A percentile compares a stretch with the other conserved stretches of the same genome.
phyloP scores from a whole-genome alignment of 2,329 filamentous ascomycete species.

The Hymenoscyphus albidus region DNA sequence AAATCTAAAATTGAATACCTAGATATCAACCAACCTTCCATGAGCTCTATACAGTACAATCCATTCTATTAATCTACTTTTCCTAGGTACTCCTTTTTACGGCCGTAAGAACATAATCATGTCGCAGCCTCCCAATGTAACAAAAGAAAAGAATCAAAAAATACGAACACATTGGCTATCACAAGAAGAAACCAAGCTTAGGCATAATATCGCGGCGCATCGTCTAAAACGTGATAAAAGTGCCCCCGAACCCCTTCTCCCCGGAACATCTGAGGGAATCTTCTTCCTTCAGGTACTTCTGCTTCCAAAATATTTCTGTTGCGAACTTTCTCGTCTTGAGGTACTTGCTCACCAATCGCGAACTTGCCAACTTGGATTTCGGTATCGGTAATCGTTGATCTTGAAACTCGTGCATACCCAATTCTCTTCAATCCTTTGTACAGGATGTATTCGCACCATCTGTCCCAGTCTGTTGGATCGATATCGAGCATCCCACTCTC shows the following conservation, averaged over 20 bases:
- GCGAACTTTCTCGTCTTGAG: conserved; percentile 58
- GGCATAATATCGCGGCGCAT: conserved; percentile 69
- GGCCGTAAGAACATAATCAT: neutral
- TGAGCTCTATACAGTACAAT: neutral
- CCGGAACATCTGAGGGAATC: conserved; percentile 81
- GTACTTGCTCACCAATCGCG: conserved; percentile 67
- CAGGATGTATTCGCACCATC: conserved; percentile 98
- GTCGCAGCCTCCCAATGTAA: neutral
- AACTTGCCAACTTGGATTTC: conserved; percentile 97
- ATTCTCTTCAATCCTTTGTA: conserved; percentile 84
- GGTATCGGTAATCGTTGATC: conserved; percentile 92
- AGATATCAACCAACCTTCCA: neutral
- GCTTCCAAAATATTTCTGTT: conserved; percentile 59
- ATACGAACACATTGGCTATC: neutral
- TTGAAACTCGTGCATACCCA: conserved; percentile 84
- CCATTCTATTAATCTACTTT: neutral
- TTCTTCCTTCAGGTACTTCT: conserved; percentile 69
- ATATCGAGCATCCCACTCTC: conserved; percentile 92
- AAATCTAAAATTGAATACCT: neutral
- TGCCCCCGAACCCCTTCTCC: conserved; percentile 86
- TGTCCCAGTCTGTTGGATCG: conserved; percentile 86
- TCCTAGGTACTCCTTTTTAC: neutral
- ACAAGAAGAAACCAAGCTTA: conserved; percentile 13
- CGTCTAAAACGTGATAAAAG: conserved; percentile 87
- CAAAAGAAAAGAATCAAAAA: neutral